Base-by-base conservation (phyloP, 179 eudicot species). In the Patellifolia procumbens region DNA sequence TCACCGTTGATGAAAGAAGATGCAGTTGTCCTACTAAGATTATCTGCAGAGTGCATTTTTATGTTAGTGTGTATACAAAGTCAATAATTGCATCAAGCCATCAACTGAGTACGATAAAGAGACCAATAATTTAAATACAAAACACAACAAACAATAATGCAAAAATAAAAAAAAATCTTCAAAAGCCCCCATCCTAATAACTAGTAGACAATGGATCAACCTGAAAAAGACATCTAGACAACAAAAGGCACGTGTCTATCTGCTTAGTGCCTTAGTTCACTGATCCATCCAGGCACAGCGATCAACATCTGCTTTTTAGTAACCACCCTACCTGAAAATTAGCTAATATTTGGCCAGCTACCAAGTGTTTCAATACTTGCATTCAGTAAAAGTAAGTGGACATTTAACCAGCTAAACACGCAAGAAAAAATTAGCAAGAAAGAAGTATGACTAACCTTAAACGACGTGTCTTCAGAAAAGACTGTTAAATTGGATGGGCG, bases 1-100 rank as follows among this genome's bases (percentile, higher is more conserved):
- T 91, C 82, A 96, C 89, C 7, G 97, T 85, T 70, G 99, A 93
- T 68, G 99, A 96, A 79, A 96, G 96, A 76, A 96, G 98, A 81
- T 96, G 99, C 72, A 96, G 90, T 83, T 96, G 98, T 72, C 99
- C 99, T 72, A 90, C 92, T 80, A 96, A 79, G 80, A 83, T 87
- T 65, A 88, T 90, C 99, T 96, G 94, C 88, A 85, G 58, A 77
- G 62, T 59, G 42, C 68, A 51, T 66, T 52, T 32, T 59, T 60
- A 48, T 17, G 60, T 79, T 73, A 76, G 81, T 70, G 78, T 34
- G 8, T 78, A 76, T 64, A 61, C 52, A 62, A 72, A 71, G 49
- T n/a, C 29, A 58, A 74, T 42, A 24, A 32, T 34, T 53, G 16
- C 59, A 60, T 42, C 15, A 70, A 34, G 61, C 16, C 59, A 70